Percentiles rank a stretch among this genome's conserved stretches.
These are phyloP conservation scores for Sparassis latifolia DNA, from an alignment of 1,284 basidiomycete species.

Conservation along the genomic window DNA sequence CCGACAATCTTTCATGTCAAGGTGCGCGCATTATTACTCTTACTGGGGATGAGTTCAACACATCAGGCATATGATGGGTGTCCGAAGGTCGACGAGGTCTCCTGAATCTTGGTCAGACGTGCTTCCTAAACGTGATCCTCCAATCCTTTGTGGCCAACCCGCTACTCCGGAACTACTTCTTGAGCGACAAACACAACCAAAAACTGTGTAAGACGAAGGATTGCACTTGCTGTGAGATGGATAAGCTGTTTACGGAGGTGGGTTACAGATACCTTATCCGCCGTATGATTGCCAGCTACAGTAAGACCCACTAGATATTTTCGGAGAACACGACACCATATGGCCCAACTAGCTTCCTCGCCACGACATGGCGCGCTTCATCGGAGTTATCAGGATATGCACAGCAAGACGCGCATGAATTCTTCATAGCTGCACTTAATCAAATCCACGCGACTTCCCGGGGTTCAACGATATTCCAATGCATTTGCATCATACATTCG, in stretches of 20 bases:
- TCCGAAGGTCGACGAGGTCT: slow-evolving; percentile 73
- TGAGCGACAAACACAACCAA: slow-evolving; percentile 80
- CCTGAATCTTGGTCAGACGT: slow-evolving; percentile 91
- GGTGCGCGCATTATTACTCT: slow-evolving; percentile 29
- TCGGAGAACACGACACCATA: slow-evolving; percentile 64
- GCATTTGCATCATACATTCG: slow-evolving; percentile 89
- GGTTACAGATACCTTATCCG: not conserved
- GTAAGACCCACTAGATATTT: slow-evolving; percentile 50
- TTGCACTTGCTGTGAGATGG: slow-evolving; percentile 95
- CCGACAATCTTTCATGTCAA: slow-evolving; percentile 52
- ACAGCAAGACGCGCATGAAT: slow-evolving; percentile 94
- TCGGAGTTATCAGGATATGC: slow-evolving; percentile 84
- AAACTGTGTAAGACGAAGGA: slow-evolving; percentile 64
- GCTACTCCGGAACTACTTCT: slow-evolving; percentile 83
- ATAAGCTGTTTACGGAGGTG: slow-evolving; percentile 85
- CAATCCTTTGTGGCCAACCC: slow-evolving; percentile 95
- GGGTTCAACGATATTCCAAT: slow-evolving; percentile 66
- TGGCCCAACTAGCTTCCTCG: slow-evolving; percentile 81
- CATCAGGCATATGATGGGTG: not conserved
- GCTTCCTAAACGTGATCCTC: slow-evolving; percentile 90
- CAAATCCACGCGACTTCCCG: slow-evolving; percentile 79
- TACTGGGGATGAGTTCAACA: not conserved
- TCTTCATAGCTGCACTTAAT: slow-evolving; percentile 77
- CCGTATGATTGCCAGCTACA: slow-evolving; percentile 5
- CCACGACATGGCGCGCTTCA: slow-evolving; percentile 83